Conservation (phyloP, 768 basidiomycete species). For the Trametes maxima region DNA sequence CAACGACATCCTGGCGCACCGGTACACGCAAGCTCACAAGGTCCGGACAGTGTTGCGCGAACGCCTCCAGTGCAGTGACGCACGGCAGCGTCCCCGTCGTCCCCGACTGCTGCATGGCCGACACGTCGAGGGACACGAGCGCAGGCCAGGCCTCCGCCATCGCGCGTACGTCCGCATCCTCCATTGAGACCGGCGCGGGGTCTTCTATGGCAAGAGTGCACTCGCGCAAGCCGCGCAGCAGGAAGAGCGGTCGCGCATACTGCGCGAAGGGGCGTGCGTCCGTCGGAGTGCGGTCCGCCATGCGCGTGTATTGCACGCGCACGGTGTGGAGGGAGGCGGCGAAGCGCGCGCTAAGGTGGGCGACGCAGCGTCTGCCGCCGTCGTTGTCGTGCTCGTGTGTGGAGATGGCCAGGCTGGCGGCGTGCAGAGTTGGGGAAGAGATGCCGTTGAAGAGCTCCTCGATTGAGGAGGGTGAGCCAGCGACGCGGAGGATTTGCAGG, state of each 20-base stretch:
- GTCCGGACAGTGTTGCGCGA: slow-evolving; percentile 4
- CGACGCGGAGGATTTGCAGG: slow-evolving; percentile 3
- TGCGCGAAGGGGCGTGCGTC: slow-evolving; percentile 3
- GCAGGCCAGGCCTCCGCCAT: slow-evolving; percentile 18
- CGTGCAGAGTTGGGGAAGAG: not conserved
- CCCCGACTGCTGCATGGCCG: not conserved
- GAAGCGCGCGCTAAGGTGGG: slow-evolving; percentile 6
- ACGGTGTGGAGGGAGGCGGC: slow-evolving; percentile 4
- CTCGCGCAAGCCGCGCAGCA: not conserved
- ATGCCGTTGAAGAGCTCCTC: slow-evolving; percentile 7
- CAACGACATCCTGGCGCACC: slow-evolving; percentile 1
- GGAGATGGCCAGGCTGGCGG: not conserved
- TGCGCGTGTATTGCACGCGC: slow-evolving; percentile 4
- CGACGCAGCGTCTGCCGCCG: slow-evolving; percentile 4
- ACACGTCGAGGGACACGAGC: not conserved
- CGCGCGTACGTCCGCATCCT: slow-evolving; percentile 8
- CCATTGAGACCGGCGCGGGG: not conserved
- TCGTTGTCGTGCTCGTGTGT: slow-evolving; percentile 3
- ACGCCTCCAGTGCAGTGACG: not conserved
- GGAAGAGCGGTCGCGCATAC: slow-evolving; percentile 8
- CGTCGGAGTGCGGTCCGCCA: not conserved
- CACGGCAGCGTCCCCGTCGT: not conserved
- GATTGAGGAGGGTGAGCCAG: slow-evolving; percentile 7
- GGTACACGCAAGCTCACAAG: slow-evolving; percentile 4
- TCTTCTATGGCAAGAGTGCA: slow-evolving; percentile 4